Evolutionary conservation across 306 rosid species (phyloP).

Genomic region (Trichosanthes truncata): DNA sequence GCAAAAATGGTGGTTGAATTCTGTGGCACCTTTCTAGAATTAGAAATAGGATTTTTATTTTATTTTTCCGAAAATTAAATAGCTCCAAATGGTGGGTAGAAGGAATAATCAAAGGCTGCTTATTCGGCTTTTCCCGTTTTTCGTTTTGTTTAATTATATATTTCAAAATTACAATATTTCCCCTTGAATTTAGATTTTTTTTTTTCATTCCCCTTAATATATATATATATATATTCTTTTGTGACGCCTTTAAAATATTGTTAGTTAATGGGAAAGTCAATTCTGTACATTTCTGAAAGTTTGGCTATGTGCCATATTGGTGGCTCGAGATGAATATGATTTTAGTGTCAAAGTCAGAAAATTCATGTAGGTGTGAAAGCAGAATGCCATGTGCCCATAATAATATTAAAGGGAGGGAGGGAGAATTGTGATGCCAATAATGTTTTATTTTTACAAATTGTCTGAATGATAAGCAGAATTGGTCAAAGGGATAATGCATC

Average conservation of each 20-base stretch:
- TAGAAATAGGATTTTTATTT: not conserved
- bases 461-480: not conserved
- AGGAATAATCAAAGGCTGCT: not conserved
- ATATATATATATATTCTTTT: not conserved
- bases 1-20: not conserved
- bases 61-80: no score
- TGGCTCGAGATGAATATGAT: not conserved
- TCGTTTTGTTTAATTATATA: not conserved
- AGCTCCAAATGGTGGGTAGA: no score
- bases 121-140: not conserved
- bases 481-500: conserved; percentile 1
- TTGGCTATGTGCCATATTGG: not conserved
- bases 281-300: conserved; percentile 8
- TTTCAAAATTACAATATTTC: not conserved
- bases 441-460: not conserved
- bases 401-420: not conserved
- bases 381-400: not conserved
- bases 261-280: not conserved
- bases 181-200: not conserved
- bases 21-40: not conserved
- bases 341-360: conserved; percentile 4
- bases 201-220: not conserved
- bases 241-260: not conserved
- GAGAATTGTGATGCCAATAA: not conserved
- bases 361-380: not conserved